phyloP scores from a whole-genome alignment of 192 early-diverging fungal genomes.

The Rhizoclosmatium globosum region DNA sequence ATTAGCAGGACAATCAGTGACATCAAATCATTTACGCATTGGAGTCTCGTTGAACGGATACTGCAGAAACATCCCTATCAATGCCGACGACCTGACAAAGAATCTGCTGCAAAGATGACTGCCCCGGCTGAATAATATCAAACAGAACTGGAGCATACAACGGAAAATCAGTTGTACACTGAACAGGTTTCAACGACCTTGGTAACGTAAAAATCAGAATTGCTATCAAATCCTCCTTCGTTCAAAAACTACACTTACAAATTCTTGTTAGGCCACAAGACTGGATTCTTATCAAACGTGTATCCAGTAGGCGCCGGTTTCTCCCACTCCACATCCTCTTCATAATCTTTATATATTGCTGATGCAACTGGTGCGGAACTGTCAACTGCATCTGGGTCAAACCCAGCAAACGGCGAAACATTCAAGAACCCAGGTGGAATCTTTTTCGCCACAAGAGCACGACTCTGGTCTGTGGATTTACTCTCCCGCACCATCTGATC shows the following conservation, averaged over 20 bases:
- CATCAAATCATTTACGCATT: constrained; percentile 25
- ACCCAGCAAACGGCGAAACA: constrained; percentile 60
- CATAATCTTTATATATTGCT: constrained; percentile 53
- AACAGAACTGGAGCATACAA: constrained; percentile 62
- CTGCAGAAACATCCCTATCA: constrained; percentile 58
- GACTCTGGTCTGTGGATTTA: neutral
- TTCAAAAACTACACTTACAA: constrained; percentile 46
- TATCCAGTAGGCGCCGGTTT: constrained; percentile 51
- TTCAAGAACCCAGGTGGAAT: constrained; percentile 54
- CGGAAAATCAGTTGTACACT: constrained; percentile 56
- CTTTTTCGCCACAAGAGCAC: constrained; percentile 2
- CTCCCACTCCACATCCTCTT: constrained; percentile 15
- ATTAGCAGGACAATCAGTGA: too few species aligned
- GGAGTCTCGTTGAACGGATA: constrained; percentile 55
- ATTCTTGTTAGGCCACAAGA: constrained; percentile 59
- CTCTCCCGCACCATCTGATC: constrained; percentile 17
- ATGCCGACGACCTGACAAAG: constrained; percentile 57
- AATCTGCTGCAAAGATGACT: constrained; percentile 52
- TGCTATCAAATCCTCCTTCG: neutral
- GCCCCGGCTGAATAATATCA: constrained; percentile 64
- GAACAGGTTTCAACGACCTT: constrained; percentile 48
- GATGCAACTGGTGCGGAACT: constrained; percentile 36
- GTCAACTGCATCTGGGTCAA: constrained; percentile 59
- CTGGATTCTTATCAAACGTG: constrained; percentile 58
- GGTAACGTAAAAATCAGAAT: constrained; percentile 16